Percentiles rank a stretch among this genome's conserved stretches.
These are phyloP conservation scores for Penicillium italicum DNA, from an alignment of 2,329 filamentous ascomycete genomes.

Conservation along the genomic window DNA sequence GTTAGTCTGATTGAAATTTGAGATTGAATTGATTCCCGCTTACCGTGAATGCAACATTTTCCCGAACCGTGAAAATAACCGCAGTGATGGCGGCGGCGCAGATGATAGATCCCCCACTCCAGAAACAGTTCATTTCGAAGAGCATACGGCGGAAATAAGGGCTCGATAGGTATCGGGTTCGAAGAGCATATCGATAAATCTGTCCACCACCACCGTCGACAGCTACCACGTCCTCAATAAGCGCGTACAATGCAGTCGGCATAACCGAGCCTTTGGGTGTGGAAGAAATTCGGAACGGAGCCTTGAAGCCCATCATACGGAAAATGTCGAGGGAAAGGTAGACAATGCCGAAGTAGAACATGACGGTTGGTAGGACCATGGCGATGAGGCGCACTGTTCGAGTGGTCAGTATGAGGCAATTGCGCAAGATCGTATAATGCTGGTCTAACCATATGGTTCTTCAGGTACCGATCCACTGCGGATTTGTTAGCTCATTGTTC, in stretches of 20 bases:
- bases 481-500: constrained; percentile 13
- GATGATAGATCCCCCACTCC: constrained; percentile 52
- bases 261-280: constrained; percentile 57
- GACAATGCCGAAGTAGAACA: constrained; percentile 46
- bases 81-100: constrained; percentile 47
- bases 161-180: constrained; percentile 53
- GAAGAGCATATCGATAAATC: constrained; percentile 51
- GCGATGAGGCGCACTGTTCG: constrained; percentile 41
- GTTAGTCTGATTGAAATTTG: constrained; percentile 1
- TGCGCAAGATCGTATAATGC: background rate
- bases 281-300: constrained; percentile 63
- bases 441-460: constrained; percentile 39
- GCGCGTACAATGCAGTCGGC: constrained; percentile 59
- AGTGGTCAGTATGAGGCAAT: background rate
- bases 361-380: constrained; percentile 45
- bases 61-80: constrained; percentile 48
- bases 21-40: constrained; percentile 9
- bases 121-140: constrained; percentile 55
- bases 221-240: constrained; percentile 65
- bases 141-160: constrained; percentile 54
- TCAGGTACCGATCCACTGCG: constrained; percentile 40
- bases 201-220: constrained; percentile 62
- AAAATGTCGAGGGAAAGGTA: constrained; percentile 43
- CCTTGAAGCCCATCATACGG: constrained; percentile 43
- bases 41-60: constrained; percentile 49